These are phyloP conservation scores for Populus deltoides DNA, from an alignment of 345 rosid species.

Conservation along the genomic window DNA sequence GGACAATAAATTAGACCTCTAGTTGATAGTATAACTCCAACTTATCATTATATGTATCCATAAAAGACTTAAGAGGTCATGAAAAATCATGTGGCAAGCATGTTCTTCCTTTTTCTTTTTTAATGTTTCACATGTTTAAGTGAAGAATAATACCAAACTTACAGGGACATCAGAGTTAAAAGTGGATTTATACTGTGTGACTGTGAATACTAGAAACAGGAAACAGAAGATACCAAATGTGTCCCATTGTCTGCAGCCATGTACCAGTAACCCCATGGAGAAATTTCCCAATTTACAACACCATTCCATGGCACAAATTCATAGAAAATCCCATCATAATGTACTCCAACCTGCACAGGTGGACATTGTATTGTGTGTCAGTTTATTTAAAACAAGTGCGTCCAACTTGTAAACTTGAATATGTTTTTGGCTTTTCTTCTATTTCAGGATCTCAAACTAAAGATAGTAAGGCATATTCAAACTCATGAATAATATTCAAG, in stretches of 20 bases:
- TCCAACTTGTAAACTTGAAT: not conserved
- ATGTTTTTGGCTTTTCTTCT: not conserved
- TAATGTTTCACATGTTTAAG: not conserved
- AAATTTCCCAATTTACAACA: conserved; percentile 66
- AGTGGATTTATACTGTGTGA: not conserved
- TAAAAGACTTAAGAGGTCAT: not conserved
- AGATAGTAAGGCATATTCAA: not conserved
- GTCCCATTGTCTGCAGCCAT: conserved; percentile 69
- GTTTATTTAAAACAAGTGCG: not conserved
- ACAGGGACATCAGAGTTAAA: not conserved
- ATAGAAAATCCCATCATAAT: conserved; percentile 67
- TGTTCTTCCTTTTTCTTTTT: not conserved
- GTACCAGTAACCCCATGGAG: conserved; percentile 85
- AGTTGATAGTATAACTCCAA: not conserved
- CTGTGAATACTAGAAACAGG: not conserved
- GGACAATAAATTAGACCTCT: conserved; percentile 1
- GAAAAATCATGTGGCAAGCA: not conserved
- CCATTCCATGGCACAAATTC: conserved; percentile 98
- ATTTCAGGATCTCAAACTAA: not conserved
- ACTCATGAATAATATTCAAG: not conserved
- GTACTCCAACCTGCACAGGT: conserved; percentile 79
- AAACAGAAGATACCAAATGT: conserved; percentile 49
- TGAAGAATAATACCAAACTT: not conserved
- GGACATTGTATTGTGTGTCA: not conserved
- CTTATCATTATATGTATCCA: not conserved